phyloP scores from a whole-genome alignment of 2,329 filamentous ascomycete species.

The Chlorencoelia australis region DNA sequence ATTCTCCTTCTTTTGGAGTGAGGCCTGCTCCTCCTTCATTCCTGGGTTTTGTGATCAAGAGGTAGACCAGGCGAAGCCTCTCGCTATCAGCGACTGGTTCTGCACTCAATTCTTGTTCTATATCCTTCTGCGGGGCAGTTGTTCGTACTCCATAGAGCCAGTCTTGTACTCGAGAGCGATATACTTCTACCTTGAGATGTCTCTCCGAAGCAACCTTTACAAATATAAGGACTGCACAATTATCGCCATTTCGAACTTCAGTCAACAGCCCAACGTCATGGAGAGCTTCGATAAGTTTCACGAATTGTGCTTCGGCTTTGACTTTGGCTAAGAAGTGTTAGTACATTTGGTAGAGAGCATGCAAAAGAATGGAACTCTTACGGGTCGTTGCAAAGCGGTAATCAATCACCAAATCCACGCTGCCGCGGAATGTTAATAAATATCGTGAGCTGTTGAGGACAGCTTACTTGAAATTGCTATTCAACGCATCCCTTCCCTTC shows the following conservation, averaged over 20 bases:
- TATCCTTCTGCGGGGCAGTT: slow-evolving; percentile 64
- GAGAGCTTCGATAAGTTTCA: slow-evolving; percentile 66
- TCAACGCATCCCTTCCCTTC: slow-evolving; percentile 14
- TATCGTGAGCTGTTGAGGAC: not conserved
- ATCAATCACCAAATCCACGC: slow-evolving; percentile 82
- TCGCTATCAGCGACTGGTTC: slow-evolving; percentile 84
- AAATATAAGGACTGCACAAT: slow-evolving; percentile 70
- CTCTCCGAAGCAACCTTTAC: slow-evolving; percentile 67
- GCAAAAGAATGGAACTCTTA: slow-evolving; percentile 27
- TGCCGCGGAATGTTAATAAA: slow-evolving; percentile 21
- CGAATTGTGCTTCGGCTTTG: slow-evolving; percentile 65
- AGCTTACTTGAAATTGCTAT: slow-evolving; percentile 35
- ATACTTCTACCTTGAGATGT: slow-evolving; percentile 69
- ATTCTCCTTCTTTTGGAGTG: slow-evolving; percentile 56
- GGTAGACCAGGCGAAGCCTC: slow-evolving; percentile 75
- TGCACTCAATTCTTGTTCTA: slow-evolving; percentile 53
- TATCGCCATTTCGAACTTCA: slow-evolving; percentile 74
- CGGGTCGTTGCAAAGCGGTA: slow-evolving; percentile 63
- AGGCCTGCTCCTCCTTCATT: slow-evolving; percentile 73
- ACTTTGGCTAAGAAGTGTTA: slow-evolving; percentile 42
- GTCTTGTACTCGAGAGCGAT: slow-evolving; percentile 80
- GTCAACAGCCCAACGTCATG: slow-evolving; percentile 72
- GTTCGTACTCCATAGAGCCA: slow-evolving; percentile 86
- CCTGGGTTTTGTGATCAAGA: slow-evolving; percentile 65
- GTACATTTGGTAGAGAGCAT: slow-evolving; percentile 12